Conservation (phyloP, 192 early-diverging fungal genomes). For the Kappamyces sp. region DNA sequence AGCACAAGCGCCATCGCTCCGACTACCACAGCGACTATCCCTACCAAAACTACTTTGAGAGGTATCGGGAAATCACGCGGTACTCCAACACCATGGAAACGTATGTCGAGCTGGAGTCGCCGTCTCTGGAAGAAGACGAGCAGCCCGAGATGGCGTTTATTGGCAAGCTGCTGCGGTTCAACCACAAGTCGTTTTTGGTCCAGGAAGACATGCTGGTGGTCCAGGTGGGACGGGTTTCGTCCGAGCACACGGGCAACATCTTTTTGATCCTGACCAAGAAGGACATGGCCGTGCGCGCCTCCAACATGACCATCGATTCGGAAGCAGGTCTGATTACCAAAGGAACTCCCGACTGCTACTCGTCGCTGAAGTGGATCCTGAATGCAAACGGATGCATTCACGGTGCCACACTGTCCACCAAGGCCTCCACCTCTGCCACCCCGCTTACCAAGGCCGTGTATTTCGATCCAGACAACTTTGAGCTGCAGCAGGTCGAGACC, state of each 20-base stretch:
- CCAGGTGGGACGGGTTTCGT: constrained; percentile 32
- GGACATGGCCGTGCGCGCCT: not conserved
- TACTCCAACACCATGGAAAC: constrained; percentile 32
- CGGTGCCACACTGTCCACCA: constrained; percentile 26
- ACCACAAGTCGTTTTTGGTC: constrained; percentile 15
- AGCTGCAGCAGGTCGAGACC: constrained; percentile 23
- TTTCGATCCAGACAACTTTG: constrained; percentile 25
- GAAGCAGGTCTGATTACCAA: constrained; percentile 22
- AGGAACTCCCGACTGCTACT: constrained; percentile 16
- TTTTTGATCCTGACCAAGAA: not conserved
- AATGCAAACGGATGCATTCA: constrained; percentile 26
- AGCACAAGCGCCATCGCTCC: constrained; percentile 10
- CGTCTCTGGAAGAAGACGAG: constrained; percentile 21
- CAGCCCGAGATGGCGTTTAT: constrained; percentile 23
- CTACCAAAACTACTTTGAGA: constrained; percentile 9
- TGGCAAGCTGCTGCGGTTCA: constrained; percentile 36
- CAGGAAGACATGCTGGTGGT: constrained; percentile 33
- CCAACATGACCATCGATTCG: constrained; percentile 22
- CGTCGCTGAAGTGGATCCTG: constrained; percentile 38
- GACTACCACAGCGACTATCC: constrained; percentile 17
- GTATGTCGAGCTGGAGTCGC: constrained; percentile 24
- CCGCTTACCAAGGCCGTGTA: constrained; percentile 20
- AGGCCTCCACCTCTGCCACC: constrained; percentile 24
- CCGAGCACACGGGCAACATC: constrained; percentile 27
- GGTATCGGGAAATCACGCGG: constrained; percentile 15